phyloP scores from a whole-genome alignment of 2,329 filamentous ascomycete species.

The Colletotrichum tofieldiae region DNA sequence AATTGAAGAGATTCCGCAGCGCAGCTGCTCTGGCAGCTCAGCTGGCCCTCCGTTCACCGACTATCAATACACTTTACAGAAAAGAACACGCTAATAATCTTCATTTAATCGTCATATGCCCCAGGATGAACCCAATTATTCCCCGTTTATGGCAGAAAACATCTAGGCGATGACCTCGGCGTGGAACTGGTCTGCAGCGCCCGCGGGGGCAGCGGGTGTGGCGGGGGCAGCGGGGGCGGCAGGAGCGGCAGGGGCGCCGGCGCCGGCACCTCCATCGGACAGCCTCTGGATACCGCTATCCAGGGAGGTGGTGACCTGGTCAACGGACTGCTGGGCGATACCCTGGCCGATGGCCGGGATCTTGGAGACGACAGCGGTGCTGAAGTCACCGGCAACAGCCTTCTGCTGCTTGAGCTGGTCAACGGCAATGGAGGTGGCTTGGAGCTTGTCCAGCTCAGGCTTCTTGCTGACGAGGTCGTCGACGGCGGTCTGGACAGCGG shows the following conservation, averaged over 20 bases:
- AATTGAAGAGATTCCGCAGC: slow-evolving; percentile 22
- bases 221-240: slow-evolving; percentile 22
- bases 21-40: slow-evolving; percentile 41
- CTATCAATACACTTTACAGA: slow-evolving; percentile 17
- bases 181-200: slow-evolving; percentile 21
- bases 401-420: slow-evolving; percentile 48
- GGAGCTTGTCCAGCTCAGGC: slow-evolving; percentile 48
- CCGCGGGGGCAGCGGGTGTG: slow-evolving; percentile 18
- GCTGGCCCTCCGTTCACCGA: slow-evolving; percentile 18
- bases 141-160: fast-evolving
- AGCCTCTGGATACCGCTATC: slow-evolving; percentile 45
- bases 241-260: slow-evolving; percentile 24
- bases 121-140: neutral
- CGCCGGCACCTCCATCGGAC: slow-evolving; percentile 29
- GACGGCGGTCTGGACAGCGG: slow-evolving; percentile 45
- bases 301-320: slow-evolving; percentile 47
- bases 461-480: slow-evolving; percentile 47
- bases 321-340: slow-evolving; percentile 48
- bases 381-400: slow-evolving; percentile 44
- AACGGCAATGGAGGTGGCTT: slow-evolving; percentile 47
- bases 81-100: slow-evolving; percentile 26
- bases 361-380: slow-evolving; percentile 48
- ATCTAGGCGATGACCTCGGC: slow-evolving; percentile 32
- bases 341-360: slow-evolving; percentile 48
- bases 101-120: slow-evolving; percentile 16